Evolutionary conservation across 164 flowering plant genomes (phyloP), one percentile per base, ranked within the genome.

Genomic region (Annona cherimola): DNA sequence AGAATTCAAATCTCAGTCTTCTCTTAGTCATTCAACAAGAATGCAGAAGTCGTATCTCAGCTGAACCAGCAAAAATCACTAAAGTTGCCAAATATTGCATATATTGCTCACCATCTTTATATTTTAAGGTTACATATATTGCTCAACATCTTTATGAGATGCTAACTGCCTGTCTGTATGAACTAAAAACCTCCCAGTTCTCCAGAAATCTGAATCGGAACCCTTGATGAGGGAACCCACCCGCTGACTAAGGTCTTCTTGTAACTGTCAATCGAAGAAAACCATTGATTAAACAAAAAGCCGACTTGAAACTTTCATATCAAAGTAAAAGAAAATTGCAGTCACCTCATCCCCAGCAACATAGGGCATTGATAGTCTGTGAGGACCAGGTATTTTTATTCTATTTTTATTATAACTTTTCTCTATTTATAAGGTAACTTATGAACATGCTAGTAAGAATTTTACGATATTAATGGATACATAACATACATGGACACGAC

Each of bases 261-360:
- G 91, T 26, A 91, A 81, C 95, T 90, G 86, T 19, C 67, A 78
- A 75, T 40, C 79, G 8, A 67, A 55, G 5, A 57, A 55, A 46
- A 3, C 45, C 57, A 19, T 4, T 45, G 43, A 45, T 69, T 68
- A 73, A 66, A 77, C 80, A 35, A 44, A 60, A 20, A 4, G 35
- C 41, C 26, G 4, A 2, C 18, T 35, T 35, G 20, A 20, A 68
- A 12, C 73, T 82, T 71, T 16, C 40, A 69, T 61, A 46, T 39
- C 9, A 41, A 3, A 61, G 12, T 42, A 50, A 35, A 46, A 26
- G 19, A 74, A 42, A 60, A 70, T 20, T 26, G 63, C 71, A 83
- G 93, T 87, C 81, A 94, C 98, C 76, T 85, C 82, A 43, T 89
- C 86, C 98, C 98, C 92, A 39, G 87, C 83, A 81, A 81, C 69